Evolutionary conservation across 2,329 filamentous ascomycete species (phyloP).

Genomic region (Camillea tinctor): DNA sequence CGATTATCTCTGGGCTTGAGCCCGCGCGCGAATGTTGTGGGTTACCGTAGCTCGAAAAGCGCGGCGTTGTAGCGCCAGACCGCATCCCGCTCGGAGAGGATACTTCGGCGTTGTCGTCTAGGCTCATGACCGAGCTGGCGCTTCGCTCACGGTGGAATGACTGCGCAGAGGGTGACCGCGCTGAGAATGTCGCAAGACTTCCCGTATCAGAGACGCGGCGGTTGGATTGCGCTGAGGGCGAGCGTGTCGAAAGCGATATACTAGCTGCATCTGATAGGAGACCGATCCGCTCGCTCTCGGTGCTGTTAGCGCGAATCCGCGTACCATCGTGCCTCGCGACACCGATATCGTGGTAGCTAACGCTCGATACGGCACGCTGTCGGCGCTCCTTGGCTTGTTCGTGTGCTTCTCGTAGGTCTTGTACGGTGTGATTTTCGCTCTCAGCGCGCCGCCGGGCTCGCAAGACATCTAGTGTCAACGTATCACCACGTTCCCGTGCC

Average conservation of each 20-base stretch:
- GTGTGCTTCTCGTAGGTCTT: conserved; percentile 57
- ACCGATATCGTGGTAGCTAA: conserved; percentile 74
- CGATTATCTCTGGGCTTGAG: conserved; percentile 51
- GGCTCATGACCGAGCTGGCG: conserved; percentile 55
- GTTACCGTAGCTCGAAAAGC: conserved; percentile 23
- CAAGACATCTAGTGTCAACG: conserved; percentile 65
- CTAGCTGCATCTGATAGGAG: conserved; percentile 70
- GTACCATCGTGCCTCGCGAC: conserved; percentile 77
- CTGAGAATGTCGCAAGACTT: conserved; percentile 27
- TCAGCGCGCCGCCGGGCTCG: conserved; percentile 54
- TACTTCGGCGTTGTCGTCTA: conserved; percentile 45
- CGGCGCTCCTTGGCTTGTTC: conserved; percentile 57
- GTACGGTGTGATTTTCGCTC: conserved; percentile 51
- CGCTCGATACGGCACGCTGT: conserved; percentile 68
- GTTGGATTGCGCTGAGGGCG: conserved; percentile 24
- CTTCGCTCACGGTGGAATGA: conserved; percentile 47
- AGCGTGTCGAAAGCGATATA: conserved; percentile 42
- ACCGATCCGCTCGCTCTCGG: conserved; percentile 69
- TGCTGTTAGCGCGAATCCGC: conserved; percentile 69
- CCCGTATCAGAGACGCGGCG: conserved; percentile 14
- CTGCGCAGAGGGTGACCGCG: conserved; percentile 31
- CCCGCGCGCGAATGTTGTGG: conserved; percentile 39
- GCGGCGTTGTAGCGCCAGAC: conserved; percentile 45
- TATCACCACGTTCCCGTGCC: conserved; percentile 70
- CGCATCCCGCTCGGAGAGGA: conserved; percentile 39